Evolutionary conservation across 208 protist species (phyloP).

Genomic region (Wallacemonas sp.): DNA sequence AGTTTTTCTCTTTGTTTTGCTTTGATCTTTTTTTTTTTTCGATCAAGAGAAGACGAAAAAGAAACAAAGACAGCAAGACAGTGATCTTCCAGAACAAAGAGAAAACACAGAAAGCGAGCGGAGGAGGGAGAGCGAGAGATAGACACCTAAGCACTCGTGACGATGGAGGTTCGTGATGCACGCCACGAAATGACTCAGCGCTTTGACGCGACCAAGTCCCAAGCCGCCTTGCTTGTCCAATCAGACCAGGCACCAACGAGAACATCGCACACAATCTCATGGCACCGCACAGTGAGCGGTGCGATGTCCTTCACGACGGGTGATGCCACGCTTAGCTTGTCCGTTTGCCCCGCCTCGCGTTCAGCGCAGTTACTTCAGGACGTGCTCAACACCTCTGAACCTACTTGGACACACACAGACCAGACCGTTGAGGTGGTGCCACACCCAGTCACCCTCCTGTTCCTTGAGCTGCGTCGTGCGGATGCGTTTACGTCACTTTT

Average conservation of each 20-base stretch:
- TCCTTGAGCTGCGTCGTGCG: background rate
- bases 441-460: background rate
- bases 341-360: background rate
- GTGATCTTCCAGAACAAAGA: background rate
- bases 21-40: slow-evolving; percentile 15
- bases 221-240: background rate
- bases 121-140: background rate
- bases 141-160: background rate
- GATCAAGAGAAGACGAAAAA: no score
- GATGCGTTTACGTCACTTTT: slow-evolving; percentile 1
- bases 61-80: no score
- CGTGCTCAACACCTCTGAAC: background rate
- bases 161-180: slow-evolving; percentile 14
- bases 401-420: background rate
- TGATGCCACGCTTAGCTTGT: no score
- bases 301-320: no score
- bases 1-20: slow-evolving; percentile 16
- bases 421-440: no score
- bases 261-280: no score
- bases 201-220: slow-evolving; percentile 5
- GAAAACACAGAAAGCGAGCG: slow-evolving; percentile 7
- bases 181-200: slow-evolving; percentile 12
- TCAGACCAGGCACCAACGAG: no score
- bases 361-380: slow-evolving; percentile 1
- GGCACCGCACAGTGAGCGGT: no score